Conservation (phyloP, 2,329 filamentous ascomycete species). For the Talaromyces rugulosus region DNA sequence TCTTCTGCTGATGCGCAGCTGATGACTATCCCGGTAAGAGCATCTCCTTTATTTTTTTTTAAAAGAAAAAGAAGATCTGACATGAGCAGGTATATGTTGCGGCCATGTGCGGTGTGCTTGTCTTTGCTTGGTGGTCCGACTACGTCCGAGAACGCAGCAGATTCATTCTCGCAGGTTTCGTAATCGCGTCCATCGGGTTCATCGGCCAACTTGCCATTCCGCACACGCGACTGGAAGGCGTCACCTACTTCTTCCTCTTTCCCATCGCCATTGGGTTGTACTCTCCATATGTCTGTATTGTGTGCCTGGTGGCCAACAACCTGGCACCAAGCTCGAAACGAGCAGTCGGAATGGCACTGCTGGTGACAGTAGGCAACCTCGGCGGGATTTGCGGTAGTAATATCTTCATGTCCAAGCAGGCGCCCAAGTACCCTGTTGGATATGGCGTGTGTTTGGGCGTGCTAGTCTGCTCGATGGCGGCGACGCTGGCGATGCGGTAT, state of each 20-base stretch:
- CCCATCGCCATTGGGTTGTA: background rate
- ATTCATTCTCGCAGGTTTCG: background rate
- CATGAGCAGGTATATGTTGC: background rate
- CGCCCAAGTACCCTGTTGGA: background rate
- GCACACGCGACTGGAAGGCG: background rate
- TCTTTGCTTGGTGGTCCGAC: background rate
- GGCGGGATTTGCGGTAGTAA: background rate
- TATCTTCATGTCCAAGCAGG: background rate
- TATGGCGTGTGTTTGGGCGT: constrained; percentile 7
- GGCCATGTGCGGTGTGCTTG: background rate
- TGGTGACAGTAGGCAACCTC: background rate
- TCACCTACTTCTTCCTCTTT: background rate
- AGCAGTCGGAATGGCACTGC: background rate
- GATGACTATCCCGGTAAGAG: background rate
- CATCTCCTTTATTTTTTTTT: background rate
- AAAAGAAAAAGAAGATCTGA: background rate
- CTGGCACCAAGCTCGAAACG: background rate
- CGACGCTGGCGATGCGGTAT: background rate
- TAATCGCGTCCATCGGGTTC: background rate
- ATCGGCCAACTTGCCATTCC: background rate
- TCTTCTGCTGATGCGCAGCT: background rate
- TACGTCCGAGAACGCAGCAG: background rate
- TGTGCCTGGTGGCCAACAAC: background rate
- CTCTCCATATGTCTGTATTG: background rate
- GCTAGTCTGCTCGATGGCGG: background rate